These are phyloP conservation scores for Lithospermum erythrorhizon DNA, from an alignment of 257 asterid genomes.

Conservation along the genomic window DNA sequence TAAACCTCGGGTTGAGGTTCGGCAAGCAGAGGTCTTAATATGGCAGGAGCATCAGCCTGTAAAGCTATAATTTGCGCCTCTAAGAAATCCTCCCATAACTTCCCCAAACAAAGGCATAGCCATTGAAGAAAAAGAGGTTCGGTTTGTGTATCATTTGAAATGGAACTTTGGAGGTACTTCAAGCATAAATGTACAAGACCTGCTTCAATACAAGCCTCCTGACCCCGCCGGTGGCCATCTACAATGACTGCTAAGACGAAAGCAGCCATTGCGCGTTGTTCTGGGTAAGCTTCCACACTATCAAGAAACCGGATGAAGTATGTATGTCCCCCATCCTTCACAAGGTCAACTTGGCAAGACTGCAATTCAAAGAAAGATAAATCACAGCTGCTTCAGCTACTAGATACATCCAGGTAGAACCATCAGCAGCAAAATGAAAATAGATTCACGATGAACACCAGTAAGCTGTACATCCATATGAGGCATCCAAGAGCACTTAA, in stretches of 20 bases:
- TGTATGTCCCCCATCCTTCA: conserved; percentile 88
- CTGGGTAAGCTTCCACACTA: conserved; percentile 92
- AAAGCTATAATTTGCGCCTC: conserved; percentile 81
- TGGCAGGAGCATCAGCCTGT: conserved; percentile 82
- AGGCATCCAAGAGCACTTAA: background rate
- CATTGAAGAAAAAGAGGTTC: conserved; percentile 95
- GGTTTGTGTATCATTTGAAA: conserved; percentile 67
- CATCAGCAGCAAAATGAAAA: background rate
- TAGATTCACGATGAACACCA: background rate
- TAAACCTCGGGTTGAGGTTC: conserved; percentile 99
- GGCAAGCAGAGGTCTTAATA: conserved; percentile 69
- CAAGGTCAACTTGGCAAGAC: conserved; percentile 99
- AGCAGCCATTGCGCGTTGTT: conserved; percentile 99
- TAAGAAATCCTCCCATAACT: conserved; percentile 83
- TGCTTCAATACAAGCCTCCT: conserved; percentile 87
- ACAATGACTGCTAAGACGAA: conserved; percentile 95
- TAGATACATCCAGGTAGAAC: background rate
- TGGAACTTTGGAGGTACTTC: conserved; percentile 73
- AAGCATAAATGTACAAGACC: conserved; percentile 68
- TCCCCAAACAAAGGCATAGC: conserved; percentile 95
- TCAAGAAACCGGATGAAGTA: conserved; percentile 92
- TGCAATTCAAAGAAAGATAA: conserved; percentile 19
- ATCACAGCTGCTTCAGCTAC: background rate
- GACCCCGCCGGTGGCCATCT: conserved; percentile 92
- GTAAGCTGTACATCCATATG: background rate